Conservation (phyloP, 108 stramenopile genomes). For the Cyclotella kingstonii region DNA sequence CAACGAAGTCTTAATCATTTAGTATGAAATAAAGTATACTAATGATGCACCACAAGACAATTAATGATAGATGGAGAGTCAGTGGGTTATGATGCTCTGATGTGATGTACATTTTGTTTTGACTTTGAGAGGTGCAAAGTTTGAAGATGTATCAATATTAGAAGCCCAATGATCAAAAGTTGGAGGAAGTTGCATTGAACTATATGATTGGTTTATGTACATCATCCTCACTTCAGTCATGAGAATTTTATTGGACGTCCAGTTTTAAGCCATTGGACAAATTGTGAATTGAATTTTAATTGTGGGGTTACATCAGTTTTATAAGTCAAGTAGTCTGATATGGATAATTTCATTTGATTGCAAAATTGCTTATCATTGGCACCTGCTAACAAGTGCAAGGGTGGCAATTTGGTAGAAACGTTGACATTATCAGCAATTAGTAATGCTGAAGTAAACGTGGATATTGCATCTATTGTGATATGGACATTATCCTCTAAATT, state of each 20-base stretch:
- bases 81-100: no score
- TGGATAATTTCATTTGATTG: constrained; percentile 40
- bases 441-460: constrained; percentile 9
- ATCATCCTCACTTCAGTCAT: not conserved
- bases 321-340: constrained; percentile 51
- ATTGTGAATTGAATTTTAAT: constrained; percentile 77
- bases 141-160: no score
- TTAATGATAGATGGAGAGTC: no score
- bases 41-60: no score
- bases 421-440: not conserved
- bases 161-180: no score
- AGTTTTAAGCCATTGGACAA: constrained; percentile 78
- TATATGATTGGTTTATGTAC: no score
- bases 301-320: constrained; percentile 61
- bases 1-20: no score
- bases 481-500: not conserved
- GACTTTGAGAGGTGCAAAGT: no score
- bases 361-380: constrained; percentile 71
- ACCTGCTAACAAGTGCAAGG: constrained; percentile 67
- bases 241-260: constrained; percentile 66
- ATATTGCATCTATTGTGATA: not conserved
- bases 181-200: no score
- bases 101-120: no score
- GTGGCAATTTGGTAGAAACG: constrained; percentile 25
- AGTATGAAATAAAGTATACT: no score